Evolutionary conservation across 129 eudicot genomes (phyloP).

Genomic region (sunflower (Helianthus annuus)): DNA sequence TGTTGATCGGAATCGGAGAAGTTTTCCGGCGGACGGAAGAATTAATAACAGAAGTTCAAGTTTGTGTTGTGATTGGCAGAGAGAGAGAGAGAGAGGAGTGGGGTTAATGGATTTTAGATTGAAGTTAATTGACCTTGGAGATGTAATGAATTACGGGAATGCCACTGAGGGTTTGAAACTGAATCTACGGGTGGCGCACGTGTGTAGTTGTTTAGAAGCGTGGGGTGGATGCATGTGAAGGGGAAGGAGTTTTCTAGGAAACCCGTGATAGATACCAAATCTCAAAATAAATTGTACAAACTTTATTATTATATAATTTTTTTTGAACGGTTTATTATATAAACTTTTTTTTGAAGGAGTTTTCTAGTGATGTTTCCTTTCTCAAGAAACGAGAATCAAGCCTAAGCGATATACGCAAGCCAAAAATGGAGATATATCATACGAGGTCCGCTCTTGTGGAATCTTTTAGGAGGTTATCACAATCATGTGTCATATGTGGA

Average conservation of each 20-base stretch:
- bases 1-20: constrained; percentile 14
- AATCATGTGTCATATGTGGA: too few species aligned
- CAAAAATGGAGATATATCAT: too few species aligned
- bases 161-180: constrained; percentile 15
- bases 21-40: constrained; percentile 19
- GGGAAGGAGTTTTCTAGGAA: background rate
- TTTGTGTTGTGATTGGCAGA: constrained; percentile 2
- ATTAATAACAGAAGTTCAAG: constrained; percentile 15
- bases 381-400: too few species aligned
- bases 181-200: constrained; percentile 19
- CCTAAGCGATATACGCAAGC: too few species aligned
- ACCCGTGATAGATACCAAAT: too few species aligned
- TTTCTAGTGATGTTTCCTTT: too few species aligned
- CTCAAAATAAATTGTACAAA: too few species aligned
- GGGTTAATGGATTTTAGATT: background rate
- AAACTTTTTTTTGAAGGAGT: too few species aligned
- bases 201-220: constrained; percentile 15
- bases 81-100: constrained; percentile 3
- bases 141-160: background rate
- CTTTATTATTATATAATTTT: too few species aligned
- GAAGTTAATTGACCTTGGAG: background rate
- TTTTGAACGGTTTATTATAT: too few species aligned
- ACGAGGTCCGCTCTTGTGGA: too few species aligned
- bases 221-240: constrained; percentile 1
- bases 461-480: too few species aligned